Conservation (phyloP, 768 basidiomycete species). For the Hemileccinum rubropunctum region DNA sequence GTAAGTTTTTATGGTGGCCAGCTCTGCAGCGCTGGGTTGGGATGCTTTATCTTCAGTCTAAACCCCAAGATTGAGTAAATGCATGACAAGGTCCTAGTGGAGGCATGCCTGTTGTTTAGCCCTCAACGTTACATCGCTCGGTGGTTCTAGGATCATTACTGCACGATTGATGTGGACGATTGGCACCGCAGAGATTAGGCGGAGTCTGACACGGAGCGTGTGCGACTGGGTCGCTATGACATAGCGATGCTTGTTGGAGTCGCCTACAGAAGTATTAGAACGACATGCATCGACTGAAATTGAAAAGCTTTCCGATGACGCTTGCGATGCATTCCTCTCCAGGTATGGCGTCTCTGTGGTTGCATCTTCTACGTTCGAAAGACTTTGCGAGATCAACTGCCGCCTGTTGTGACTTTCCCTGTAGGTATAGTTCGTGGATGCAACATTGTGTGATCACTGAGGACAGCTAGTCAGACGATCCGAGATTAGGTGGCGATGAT, state of each 20-base stretch:
- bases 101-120: slow-evolving; percentile 58
- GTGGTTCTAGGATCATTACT: slow-evolving; percentile 91
- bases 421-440: slow-evolving; percentile 89
- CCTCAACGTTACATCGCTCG: slow-evolving; percentile 71
- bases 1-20: slow-evolving; percentile 38
- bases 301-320: slow-evolving; percentile 62
- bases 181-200: slow-evolving; percentile 79
- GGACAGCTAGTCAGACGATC: slow-evolving; percentile 41
- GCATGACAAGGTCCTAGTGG: background rate
- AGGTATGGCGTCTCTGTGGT: slow-evolving; percentile 84
- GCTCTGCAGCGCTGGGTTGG: slow-evolving; percentile 49
- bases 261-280: slow-evolving; percentile 43
- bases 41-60: slow-evolving; percentile 67
- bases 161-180: slow-evolving; percentile 89
- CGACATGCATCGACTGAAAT: background rate
- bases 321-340: slow-evolving; percentile 80
- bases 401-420: slow-evolving; percentile 68
- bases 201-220: slow-evolving; percentile 64
- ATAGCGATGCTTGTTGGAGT: slow-evolving; percentile 90
- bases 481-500: slow-evolving; percentile 8
- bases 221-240: slow-evolving; percentile 83
- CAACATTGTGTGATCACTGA: slow-evolving; percentile 99
- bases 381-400: slow-evolving; percentile 88
- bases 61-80: background rate
- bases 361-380: slow-evolving; percentile 93